phyloP scores from a whole-genome alignment of 768 basidiomycete genomes.

The Kwoniella newhampshirensis region DNA sequence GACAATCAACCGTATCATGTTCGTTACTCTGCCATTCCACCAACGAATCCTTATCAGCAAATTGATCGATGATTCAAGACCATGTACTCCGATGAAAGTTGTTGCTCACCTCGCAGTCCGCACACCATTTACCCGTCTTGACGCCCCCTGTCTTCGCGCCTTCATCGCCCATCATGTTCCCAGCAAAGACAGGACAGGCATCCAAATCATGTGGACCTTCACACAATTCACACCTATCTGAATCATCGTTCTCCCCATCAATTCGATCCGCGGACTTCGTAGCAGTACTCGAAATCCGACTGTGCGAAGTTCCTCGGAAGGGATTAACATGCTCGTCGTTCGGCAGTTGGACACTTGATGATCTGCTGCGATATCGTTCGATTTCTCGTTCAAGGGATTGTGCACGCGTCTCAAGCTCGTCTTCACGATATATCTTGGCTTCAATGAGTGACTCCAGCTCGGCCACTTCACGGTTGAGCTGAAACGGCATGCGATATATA shows the following conservation, averaged over 20 bases:
- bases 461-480: conserved; percentile 88
- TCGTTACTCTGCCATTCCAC: conserved; percentile 29
- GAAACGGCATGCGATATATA: neutral
- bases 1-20: conserved; percentile 49
- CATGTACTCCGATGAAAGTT: too few relatives aligned
- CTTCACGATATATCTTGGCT: conserved; percentile 67
- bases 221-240: conserved; percentile 43
- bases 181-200: conserved; percentile 45
- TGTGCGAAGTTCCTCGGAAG: conserved; percentile 4
- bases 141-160: conserved; percentile 11
- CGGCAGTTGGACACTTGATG: too few relatives aligned
- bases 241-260: conserved; percentile 1
- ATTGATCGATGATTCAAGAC: neutral
- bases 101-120: conserved; percentile 52
- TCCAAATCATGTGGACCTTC: conserved; percentile 50
- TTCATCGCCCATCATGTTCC: conserved; percentile 26
- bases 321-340: too few relatives aligned
- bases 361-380: conserved; percentile 17
- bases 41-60: conserved; percentile 1
- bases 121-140: conserved; percentile 37
- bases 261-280: conserved; percentile 5
- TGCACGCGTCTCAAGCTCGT: conserved; percentile 47
- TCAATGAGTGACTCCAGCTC: conserved; percentile 93
- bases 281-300: conserved; percentile 17
- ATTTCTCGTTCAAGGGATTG: conserved; percentile 36